phyloP scores from a whole-genome alignment of 805 yeast genomes.

The Candida golubevii region DNA sequence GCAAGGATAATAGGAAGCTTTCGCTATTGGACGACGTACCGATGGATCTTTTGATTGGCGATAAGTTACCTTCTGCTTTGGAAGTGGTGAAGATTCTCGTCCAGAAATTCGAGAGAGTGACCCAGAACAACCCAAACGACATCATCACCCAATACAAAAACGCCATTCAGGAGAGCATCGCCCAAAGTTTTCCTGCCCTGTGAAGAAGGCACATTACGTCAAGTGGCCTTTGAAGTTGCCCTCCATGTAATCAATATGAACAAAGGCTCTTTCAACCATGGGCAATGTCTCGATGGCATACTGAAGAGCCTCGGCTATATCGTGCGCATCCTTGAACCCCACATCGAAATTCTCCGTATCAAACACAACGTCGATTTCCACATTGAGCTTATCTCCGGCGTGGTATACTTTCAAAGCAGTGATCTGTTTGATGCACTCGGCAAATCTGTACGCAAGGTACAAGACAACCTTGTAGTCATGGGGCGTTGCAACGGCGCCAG shows the following conservation, averaged over 20 bases:
- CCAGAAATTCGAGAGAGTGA: slow-evolving; percentile 27
- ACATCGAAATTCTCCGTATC: slow-evolving; percentile 40
- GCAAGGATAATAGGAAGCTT: slow-evolving; percentile 9
- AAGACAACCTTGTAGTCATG: slow-evolving; percentile 62
- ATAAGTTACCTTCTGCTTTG: slow-evolving; percentile 5
- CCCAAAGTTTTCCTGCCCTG: slow-evolving; percentile 7
- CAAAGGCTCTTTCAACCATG: slow-evolving; percentile 75
- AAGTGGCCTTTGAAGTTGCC: slow-evolving; percentile 42
- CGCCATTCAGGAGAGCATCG: slow-evolving; percentile 16
- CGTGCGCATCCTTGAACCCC: slow-evolving; percentile 65
- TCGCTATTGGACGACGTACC: slow-evolving; percentile 2
- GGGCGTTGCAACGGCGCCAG: slow-evolving; percentile 66
- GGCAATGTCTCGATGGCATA: slow-evolving; percentile 77
- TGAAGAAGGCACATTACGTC: slow-evolving; percentile 13
- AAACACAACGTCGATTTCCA: slow-evolving; percentile 69
- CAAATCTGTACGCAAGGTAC: slow-evolving; percentile 64
- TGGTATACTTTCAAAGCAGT: slow-evolving; percentile 70
- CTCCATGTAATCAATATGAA: slow-evolving; percentile 64
- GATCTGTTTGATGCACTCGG: slow-evolving; percentile 59
- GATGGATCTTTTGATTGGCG: neutral
- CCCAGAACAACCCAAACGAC: slow-evolving; percentile 25
- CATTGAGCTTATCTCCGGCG: slow-evolving; percentile 71
- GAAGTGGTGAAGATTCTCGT: slow-evolving; percentile 20
- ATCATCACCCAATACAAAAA: slow-evolving; percentile 27
- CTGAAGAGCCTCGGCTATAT: slow-evolving; percentile 76